Base-by-base conservation (phyloP, 2,329 filamentous ascomycete genomes). In the Phialophora macrospora region DNA sequence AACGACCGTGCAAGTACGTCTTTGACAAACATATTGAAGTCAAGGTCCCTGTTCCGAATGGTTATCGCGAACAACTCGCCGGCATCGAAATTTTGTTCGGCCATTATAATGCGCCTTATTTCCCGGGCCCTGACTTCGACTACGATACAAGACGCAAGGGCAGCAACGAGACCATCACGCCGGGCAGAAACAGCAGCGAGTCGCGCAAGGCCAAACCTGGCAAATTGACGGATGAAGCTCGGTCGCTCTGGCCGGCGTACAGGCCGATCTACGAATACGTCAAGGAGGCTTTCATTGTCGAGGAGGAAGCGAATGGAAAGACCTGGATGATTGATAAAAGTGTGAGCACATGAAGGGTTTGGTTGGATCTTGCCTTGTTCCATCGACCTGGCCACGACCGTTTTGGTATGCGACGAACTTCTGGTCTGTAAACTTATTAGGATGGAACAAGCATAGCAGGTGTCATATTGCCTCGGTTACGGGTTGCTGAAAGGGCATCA, bases 261-360 rank as follows among this genome's bases (percentile, higher is more conserved):
- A 85, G 95, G 62, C 91, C 92, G 32, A 85, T 98, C 72, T 93
- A 97, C 75, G 95, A 98, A 78, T 99, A 98, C 76, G 94, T 94
- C 1, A 85, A 91, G 56, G 95, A 98, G 76, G 93, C 96, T 30
- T 98, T 98, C 73, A 92, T 92, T 0, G 85, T 97, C 12, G 95
- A 99, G 77, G 95, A 99, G 79, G 90, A 93, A 72, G 92, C 93
- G 34, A 98, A 98, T 76, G 94, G 94, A 4, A 80, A 95, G 74
- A 92, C 90, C 17, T 99, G 95, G 95, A 98, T 97, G 94, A 80
- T 82, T 68, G 82, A 84, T 44, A 72, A 75, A 78, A 79, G 57
- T 32, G 59, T 70, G 14, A 72, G 71, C 62, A 71, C 70, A 28
- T 72, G 62, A 68, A 17, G n/a, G 6, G 14, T 28, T 44, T 30